A percentile compares a stretch with the other conserved stretches of the same genome.
phyloP scores from a whole-genome alignment of 352 stramenopile genomes.

The Pythium coloratum region DNA sequence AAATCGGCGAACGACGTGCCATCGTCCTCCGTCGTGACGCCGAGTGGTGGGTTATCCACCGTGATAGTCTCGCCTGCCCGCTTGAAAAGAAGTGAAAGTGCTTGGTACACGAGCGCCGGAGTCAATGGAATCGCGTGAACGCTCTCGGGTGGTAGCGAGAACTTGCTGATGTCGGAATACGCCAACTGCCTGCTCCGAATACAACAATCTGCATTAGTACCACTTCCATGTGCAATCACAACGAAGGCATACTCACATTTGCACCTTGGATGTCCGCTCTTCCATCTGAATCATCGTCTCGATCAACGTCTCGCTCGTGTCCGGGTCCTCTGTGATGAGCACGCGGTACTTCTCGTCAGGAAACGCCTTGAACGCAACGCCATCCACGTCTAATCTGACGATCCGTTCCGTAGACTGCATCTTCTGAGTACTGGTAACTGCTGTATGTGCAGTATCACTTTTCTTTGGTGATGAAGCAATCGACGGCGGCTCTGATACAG shows the following conservation, averaged over 20 bases:
- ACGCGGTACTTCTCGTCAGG: neutral
- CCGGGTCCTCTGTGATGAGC: neutral
- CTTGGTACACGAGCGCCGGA: neutral
- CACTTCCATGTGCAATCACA: neutral
- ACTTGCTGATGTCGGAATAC: neutral
- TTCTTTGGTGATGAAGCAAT: neutral
- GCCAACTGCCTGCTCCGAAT: neutral
- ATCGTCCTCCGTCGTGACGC: neutral
- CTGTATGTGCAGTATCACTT: neutral
- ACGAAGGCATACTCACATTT: neutral
- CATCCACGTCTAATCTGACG: neutral
- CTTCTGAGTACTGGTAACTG: neutral
- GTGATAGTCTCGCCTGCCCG: neutral
- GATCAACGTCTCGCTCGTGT: neutral
- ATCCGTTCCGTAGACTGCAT: neutral
- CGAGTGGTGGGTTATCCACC: neutral
- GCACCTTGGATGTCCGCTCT: neutral
- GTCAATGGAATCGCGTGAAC: neutral
- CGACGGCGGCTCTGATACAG: neutral
- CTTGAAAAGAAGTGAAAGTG: neutral
- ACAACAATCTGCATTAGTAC: neutral
- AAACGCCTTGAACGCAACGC: neutral
- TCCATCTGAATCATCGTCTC: neutral
- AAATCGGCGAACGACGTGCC: neutral
- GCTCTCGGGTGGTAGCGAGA: neutral